Evolutionary conservation across 345 rosid genomes (phyloP).

Genomic region (Diplotaxis tenuifolia): DNA sequence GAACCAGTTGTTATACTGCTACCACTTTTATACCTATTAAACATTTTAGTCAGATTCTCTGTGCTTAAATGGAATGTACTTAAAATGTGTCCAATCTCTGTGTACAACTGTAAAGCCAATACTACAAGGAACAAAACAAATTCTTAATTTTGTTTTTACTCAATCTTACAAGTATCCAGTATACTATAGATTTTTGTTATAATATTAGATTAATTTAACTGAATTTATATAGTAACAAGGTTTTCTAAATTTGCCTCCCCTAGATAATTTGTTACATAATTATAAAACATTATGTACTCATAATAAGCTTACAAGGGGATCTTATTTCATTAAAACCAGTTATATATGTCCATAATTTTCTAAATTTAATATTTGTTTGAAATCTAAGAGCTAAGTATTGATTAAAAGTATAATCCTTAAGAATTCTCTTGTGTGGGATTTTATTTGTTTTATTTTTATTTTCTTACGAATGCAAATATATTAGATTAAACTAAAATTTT

Average conservation of each 20-base stretch:
- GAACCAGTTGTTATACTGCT: conserved; percentile 25
- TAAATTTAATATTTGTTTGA: neutral
- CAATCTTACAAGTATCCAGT: too few relatives aligned
- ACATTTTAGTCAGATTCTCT: conserved; percentile 5
- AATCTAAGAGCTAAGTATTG: neutral
- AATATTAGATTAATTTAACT: neutral
- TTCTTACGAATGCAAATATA: neutral
- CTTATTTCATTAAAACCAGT: neutral
- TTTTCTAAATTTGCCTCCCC: too few relatives aligned
- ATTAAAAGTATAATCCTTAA: neutral
- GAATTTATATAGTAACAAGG: too few relatives aligned
- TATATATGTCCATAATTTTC: neutral
- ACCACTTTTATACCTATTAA: conserved; percentile 24
- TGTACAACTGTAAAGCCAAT: conserved; percentile 26
- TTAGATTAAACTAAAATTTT: neutral
- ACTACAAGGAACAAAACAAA: too few relatives aligned
- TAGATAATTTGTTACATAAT: too few relatives aligned
- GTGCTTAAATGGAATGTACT: conserved; percentile 23
- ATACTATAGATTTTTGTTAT: neutral
- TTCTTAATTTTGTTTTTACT: too few relatives aligned
- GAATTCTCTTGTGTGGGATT: neutral
- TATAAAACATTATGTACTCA: neutral
- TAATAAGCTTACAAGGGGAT: neutral
- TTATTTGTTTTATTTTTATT: neutral
- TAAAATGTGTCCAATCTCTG: conserved; percentile 24